phyloP scores from a whole-genome alignment of 345 rosid genomes.

The Eucalyptus regnans region DNA sequence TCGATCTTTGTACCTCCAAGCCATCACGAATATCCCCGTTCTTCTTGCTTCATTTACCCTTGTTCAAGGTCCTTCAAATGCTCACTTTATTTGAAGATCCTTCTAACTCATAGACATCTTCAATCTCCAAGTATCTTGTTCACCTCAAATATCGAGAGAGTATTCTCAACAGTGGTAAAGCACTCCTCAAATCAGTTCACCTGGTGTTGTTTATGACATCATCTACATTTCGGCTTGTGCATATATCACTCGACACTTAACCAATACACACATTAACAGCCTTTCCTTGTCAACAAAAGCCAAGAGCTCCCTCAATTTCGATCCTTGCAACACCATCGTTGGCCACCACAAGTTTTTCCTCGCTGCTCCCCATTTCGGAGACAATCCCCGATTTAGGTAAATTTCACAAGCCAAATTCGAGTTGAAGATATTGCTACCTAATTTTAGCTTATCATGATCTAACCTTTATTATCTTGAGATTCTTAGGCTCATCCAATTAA shows the following conservation, averaged over 20 bases:
- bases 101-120: neutral
- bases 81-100: neutral
- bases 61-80: neutral
- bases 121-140: neutral
- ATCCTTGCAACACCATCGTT: too few species aligned
- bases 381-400: neutral
- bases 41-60: neutral
- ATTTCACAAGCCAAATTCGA: neutral
- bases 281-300: too few species aligned
- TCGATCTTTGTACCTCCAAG: neutral
- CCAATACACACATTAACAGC: too few species aligned
- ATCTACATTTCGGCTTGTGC: neutral
- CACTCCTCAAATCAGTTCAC: neutral
- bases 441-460: neutral
- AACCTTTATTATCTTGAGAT: neutral
- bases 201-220: neutral
- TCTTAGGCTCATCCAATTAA: neutral
- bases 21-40: neutral
- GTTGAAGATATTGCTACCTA: neutral
- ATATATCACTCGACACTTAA: neutral
- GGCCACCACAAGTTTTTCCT: too few species aligned
- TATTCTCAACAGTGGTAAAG: neutral
- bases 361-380: too few species aligned
- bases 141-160: neutral
- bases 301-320: too few species aligned